Evolutionary conservation across 139 green algal species (phyloP).

Genomic region (Bryopsis sp.): DNA sequence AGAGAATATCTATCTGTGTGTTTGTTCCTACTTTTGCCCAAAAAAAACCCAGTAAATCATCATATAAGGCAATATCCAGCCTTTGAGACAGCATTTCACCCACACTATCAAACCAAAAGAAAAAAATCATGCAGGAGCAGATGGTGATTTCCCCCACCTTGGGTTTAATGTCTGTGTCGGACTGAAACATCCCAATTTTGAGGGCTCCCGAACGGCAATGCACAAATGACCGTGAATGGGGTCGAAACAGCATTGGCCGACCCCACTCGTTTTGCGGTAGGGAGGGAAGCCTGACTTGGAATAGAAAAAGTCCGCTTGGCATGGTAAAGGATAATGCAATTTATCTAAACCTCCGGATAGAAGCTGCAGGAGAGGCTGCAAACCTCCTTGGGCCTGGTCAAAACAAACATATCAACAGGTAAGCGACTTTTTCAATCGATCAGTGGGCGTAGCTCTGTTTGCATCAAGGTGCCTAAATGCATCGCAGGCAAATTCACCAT

Average conservation of each 20-base stretch:
- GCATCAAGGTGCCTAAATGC: no score
- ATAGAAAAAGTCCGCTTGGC: slow-evolving; percentile 22
- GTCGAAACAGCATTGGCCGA: slow-evolving; percentile 31
- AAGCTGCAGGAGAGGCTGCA: slow-evolving; percentile 28
- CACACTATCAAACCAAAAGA: slow-evolving; percentile 16
- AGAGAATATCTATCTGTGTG: slow-evolving; percentile 27
- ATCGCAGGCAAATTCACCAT: no score
- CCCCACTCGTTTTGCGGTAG: background rate
- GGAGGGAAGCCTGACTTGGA: no score
- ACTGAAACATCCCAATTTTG: slow-evolving; percentile 24
- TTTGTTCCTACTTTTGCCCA: slow-evolving; percentile 21
- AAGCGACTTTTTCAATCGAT: no score
- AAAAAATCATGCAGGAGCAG: background rate
- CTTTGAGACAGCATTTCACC: no score
- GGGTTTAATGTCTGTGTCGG: background rate
- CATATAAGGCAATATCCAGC: background rate
- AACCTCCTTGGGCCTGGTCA: slow-evolving; percentile 19
- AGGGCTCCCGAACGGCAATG: background rate
- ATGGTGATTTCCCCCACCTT: slow-evolving; percentile 1
- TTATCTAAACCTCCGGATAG: slow-evolving; percentile 28
- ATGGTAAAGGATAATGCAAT: slow-evolving; percentile 25
- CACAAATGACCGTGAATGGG: slow-evolving; percentile 23
- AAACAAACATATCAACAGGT: background rate
- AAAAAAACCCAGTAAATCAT: background rate
- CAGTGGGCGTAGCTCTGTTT: no score